phyloP scores from a whole-genome alignment of 257 asterid genomes.

The Scutellaria minor region DNA sequence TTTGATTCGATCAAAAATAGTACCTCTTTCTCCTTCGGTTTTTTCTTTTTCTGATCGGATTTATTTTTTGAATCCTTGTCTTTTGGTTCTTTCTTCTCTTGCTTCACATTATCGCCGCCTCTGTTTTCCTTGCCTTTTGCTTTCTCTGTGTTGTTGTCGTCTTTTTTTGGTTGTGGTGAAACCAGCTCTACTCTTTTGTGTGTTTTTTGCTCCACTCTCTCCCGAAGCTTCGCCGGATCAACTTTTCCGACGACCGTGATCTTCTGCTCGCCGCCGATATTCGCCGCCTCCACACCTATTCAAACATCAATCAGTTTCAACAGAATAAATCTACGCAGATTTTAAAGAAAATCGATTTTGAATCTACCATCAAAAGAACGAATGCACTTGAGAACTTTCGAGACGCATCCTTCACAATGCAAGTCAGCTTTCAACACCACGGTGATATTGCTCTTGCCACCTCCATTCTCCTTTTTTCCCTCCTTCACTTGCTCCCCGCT shows the following conservation, averaged over 20 bases:
- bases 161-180: slow-evolving; percentile 56
- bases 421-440: slow-evolving; percentile 70
- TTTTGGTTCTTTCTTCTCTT: slow-evolving; percentile 42
- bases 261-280: slow-evolving; percentile 50
- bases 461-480: slow-evolving; percentile 32
- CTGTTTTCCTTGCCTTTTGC: slow-evolving; percentile 36
- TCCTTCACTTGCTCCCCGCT: slow-evolving; percentile 37
- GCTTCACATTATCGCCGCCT: slow-evolving; percentile 21
- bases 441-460: slow-evolving; percentile 33
- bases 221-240: slow-evolving; percentile 69
- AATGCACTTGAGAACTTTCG: slow-evolving; percentile 55
- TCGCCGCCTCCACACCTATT: slow-evolving; percentile 64
- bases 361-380: slow-evolving; percentile 63
- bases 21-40: slow-evolving; percentile 54
- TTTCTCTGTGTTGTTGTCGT: slow-evolving; percentile 39
- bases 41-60: slow-evolving; percentile 52
- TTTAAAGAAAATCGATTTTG: background rate
- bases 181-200: slow-evolving; percentile 61
- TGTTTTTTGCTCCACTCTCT: slow-evolving; percentile 56
- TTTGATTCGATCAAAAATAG: background rate
- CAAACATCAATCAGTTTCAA: background rate
- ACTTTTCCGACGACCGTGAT: slow-evolving; percentile 66
- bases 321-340: background rate
- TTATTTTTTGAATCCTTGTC: slow-evolving; percentile 44
- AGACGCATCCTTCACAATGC: slow-evolving; percentile 84